Conservation (phyloP, 306 rosid species). For the Quercus engelmannii region DNA sequence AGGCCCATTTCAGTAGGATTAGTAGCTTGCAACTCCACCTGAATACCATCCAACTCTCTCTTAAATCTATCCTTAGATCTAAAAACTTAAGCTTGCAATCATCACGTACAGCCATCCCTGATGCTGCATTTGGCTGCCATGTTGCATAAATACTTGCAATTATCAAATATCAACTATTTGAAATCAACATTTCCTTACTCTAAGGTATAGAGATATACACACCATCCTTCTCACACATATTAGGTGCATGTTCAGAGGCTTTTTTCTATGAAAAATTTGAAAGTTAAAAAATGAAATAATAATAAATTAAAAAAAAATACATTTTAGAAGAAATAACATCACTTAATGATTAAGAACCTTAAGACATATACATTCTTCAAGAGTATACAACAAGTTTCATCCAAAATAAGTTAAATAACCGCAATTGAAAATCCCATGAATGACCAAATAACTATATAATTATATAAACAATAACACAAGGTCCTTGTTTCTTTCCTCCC, state of each 20-base stretch:
- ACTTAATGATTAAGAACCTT: too few species aligned
- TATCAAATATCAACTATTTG: not conserved
- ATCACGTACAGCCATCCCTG: constrained; percentile 54
- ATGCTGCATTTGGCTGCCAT: constrained; percentile 46
- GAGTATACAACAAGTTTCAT: not conserved
- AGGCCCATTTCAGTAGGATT: constrained; percentile 48
- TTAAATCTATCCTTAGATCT: constrained; percentile 45
- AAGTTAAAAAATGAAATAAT: too few species aligned
- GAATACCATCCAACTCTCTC: constrained; percentile 51
- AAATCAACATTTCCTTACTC: not conserved
- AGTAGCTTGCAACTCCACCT: constrained; percentile 55
- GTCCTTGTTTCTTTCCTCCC: not conserved
- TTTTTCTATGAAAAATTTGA: too few species aligned
- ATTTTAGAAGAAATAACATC: too few species aligned
- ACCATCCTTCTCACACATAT: too few species aligned
- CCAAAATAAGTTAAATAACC: not conserved
- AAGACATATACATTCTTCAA: not conserved
- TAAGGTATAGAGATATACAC: not conserved
- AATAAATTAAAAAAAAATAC: too few species aligned
- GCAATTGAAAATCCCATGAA: not conserved
- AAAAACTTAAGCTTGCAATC: constrained; percentile 50
- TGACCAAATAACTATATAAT: not conserved
- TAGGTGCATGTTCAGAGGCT: too few species aligned
- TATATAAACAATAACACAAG: not conserved
- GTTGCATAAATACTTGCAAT: not conserved